phyloP scores from a whole-genome alignment of 163 green algal species.

The Trebouxia gelatinosa region DNA sequence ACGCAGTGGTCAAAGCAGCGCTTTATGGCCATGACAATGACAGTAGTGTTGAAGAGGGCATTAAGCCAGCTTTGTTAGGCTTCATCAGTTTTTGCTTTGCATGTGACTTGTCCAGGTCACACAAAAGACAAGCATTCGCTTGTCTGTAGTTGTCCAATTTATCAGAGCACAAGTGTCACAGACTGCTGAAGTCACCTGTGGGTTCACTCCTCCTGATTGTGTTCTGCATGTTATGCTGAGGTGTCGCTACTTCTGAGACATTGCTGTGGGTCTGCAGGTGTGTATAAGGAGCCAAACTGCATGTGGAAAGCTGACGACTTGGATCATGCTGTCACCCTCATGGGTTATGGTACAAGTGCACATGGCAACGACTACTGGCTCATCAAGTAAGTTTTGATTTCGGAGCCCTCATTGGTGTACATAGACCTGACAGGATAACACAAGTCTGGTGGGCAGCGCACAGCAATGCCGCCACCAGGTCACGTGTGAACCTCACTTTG shows the following conservation, averaged over 20 bases:
- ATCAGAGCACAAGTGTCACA: too few species aligned
- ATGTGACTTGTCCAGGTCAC: too few species aligned
- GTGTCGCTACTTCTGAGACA: background rate
- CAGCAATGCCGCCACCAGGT: background rate
- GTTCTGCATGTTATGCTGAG: background rate
- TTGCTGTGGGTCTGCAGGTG: slow-evolving; percentile 44
- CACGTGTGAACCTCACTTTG: background rate
- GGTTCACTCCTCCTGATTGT: slow-evolving; percentile 11
- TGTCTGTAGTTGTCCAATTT: too few species aligned
- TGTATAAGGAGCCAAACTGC: slow-evolving; percentile 50
- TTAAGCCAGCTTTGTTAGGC: too few species aligned
- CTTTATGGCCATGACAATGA: too few species aligned
- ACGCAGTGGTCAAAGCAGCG: too few species aligned
- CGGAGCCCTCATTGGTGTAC: too few species aligned
- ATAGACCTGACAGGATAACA: background rate
- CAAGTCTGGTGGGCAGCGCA: background rate
- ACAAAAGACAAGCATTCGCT: too few species aligned
- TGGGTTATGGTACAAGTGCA: slow-evolving; percentile 70
- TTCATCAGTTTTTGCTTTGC: too few species aligned
- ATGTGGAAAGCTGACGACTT: slow-evolving; percentile 51
- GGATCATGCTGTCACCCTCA: slow-evolving; percentile 74
- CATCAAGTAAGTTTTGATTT: slow-evolving; percentile 37
- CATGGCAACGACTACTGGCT: slow-evolving; percentile 67
- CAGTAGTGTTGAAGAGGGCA: too few species aligned
- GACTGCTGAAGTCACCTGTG: too few species aligned